phyloP scores from a whole-genome alignment of 768 basidiomycete genomes.

The Tricholoma matsutake region DNA sequence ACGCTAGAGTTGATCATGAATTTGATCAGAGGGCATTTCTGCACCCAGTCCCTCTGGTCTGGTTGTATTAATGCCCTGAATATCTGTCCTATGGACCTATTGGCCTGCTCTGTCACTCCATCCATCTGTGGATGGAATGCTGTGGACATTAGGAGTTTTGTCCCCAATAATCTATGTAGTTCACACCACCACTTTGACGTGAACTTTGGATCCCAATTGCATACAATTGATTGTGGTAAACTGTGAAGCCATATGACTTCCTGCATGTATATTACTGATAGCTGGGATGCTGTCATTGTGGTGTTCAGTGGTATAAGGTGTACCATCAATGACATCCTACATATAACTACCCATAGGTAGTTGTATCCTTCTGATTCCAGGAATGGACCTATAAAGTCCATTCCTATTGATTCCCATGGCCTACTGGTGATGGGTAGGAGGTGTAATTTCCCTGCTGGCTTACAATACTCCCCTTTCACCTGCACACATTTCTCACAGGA shows the following conservation, averaged over 20 bases:
- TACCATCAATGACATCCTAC: neutral
- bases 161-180: neutral
- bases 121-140: neutral
- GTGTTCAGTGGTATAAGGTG: neutral
- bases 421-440: neutral
- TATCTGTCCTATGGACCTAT: neutral
- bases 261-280: neutral
- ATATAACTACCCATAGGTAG: neutral
- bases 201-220: neutral
- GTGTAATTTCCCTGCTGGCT: neutral
- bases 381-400: neutral
- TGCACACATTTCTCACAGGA: neutral
- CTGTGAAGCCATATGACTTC: neutral
- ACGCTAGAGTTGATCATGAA: neutral
- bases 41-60: neutral
- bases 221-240: neutral
- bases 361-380: neutral
- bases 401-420: neutral
- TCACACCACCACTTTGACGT: neutral
- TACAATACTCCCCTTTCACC: neutral
- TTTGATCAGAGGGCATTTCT: neutral
- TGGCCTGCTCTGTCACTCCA: slow-evolving; percentile 2
- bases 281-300: neutral
- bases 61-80: neutral
- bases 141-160: neutral